A percentile compares a stretch with the other conserved stretches of the same genome.
Conservation (phyloP, 2,329 filamentous ascomycete species). For the Aureobasidium sp. region DNA sequence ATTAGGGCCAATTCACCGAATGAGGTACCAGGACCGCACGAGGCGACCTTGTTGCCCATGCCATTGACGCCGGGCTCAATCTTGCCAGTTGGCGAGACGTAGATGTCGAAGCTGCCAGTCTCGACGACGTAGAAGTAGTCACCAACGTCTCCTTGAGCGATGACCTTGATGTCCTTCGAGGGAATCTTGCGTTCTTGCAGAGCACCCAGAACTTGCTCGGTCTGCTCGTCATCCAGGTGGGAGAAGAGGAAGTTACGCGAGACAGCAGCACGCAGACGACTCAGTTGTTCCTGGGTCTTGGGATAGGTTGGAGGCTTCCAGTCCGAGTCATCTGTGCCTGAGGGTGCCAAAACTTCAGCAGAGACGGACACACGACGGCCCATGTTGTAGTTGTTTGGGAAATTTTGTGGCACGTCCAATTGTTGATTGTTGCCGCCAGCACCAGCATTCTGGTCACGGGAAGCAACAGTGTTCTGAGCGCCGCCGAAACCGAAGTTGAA, state of each 20-base stretch:
- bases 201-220: slow-evolving; percentile 76
- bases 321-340: slow-evolving; percentile 73
- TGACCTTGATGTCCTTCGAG: slow-evolving; percentile 83
- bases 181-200: slow-evolving; percentile 93
- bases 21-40: slow-evolving; percentile 79
- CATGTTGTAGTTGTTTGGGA: slow-evolving; percentile 91
- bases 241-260: slow-evolving; percentile 88
- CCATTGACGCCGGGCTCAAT: slow-evolving; percentile 76
- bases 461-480: slow-evolving; percentile 27
- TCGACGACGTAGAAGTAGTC: slow-evolving; percentile 99
- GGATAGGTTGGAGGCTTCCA: slow-evolving; percentile 82
- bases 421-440: slow-evolving; percentile 24
- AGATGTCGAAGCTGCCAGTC: slow-evolving; percentile 81
- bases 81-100: slow-evolving; percentile 71
- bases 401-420: slow-evolving; percentile 55
- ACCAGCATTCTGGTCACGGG: slow-evolving; percentile 36
- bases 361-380: slow-evolving; percentile 91
- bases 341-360: slow-evolving; percentile 90
- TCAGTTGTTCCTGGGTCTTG: slow-evolving; percentile 75
- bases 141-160: slow-evolving; percentile 88
- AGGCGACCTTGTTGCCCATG: slow-evolving; percentile 73
- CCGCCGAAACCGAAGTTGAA: slow-evolving; percentile 26
- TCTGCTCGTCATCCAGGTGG: slow-evolving; percentile 91
- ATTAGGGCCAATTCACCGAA: slow-evolving; percentile 96
- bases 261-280: slow-evolving; percentile 73